A percentile compares a stretch with the other conserved stretches of the same genome.
Conservation (phyloP, 441 rosid genomes). For the Populus hybrid region DNA sequence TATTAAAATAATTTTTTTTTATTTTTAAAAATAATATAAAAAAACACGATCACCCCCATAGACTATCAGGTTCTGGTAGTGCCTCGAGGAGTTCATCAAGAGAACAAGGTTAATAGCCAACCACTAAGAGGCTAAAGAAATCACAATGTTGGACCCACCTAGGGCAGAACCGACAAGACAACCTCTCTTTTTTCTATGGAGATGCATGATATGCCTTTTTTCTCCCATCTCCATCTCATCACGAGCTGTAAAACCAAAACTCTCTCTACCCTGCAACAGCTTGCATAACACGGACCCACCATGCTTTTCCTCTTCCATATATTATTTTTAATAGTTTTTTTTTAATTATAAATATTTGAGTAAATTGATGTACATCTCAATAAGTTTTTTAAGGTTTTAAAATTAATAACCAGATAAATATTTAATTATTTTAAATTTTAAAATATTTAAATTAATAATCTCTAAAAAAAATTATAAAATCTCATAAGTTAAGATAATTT, state of each 20-base stretch:
- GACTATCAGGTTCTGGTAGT: neutral
- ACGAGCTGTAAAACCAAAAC: constrained; percentile 26
- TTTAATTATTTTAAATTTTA: no score
- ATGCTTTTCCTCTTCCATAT: neutral
- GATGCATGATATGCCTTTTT: neutral
- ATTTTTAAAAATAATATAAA: neutral
- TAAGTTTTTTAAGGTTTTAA: no score
- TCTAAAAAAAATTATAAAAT: no score
- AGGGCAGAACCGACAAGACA: constrained; percentile 26
- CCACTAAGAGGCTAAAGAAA: constrained; percentile 23
- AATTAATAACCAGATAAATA: no score
- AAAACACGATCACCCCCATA: neutral
- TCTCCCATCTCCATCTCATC: constrained; percentile 20
- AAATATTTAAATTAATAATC: no score
- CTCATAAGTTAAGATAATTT: no score
- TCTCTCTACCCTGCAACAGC: constrained; percentile 13
- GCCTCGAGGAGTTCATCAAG: constrained; percentile 21
- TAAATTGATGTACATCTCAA: no score
- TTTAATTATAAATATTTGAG: no score
- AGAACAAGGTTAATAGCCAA: constrained; percentile 29
- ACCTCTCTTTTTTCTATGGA: neutral
- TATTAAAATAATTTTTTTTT: neutral
- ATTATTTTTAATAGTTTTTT: neutral
- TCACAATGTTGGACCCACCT: constrained; percentile 23
- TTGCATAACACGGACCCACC: constrained; percentile 28